Conservation (phyloP, 257 asterid genomes). For the Scutellaria minor region DNA sequence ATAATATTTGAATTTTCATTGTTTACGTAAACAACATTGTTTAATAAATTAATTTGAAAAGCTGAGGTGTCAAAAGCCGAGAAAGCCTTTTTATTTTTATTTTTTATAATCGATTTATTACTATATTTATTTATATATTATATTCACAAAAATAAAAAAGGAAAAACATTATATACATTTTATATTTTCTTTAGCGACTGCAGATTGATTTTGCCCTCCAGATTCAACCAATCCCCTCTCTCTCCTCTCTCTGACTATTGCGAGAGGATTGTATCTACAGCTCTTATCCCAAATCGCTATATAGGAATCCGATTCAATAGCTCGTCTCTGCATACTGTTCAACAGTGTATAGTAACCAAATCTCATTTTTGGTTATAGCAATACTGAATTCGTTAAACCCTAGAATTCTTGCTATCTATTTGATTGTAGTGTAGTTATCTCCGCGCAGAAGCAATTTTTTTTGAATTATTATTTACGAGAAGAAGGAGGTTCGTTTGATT, state of each 20-base stretch:
- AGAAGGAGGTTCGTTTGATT: conserved; percentile 30
- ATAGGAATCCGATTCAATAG: conserved; percentile 36
- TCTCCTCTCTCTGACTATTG: neutral
- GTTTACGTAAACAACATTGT: too few species aligned
- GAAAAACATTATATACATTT: too few species aligned
- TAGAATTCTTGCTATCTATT: conserved; percentile 19
- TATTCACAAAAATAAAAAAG: too few species aligned
- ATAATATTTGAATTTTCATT: too few species aligned
- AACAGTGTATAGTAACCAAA: neutral
- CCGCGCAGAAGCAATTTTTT: conserved; percentile 2
- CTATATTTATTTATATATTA: too few species aligned
- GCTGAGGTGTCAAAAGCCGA: too few species aligned
- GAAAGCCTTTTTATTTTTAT: too few species aligned
- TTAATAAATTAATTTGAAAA: too few species aligned
- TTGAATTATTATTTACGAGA: conserved; percentile 8
- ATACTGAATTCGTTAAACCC: conserved; percentile 21
- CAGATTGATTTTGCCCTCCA: conserved; percentile 20
- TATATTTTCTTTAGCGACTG: neutral
- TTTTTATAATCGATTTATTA: too few species aligned
- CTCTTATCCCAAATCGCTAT: conserved; percentile 21
- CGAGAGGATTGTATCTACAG: conserved; percentile 10
- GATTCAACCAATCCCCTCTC: conserved; percentile 28
- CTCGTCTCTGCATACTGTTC: conserved; percentile 37
- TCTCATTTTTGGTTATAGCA: neutral
- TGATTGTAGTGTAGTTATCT: conserved; percentile 19